phyloP scores from a whole-genome alignment of 306 rosid genomes.

The Glycyrrhiza uralensis region DNA sequence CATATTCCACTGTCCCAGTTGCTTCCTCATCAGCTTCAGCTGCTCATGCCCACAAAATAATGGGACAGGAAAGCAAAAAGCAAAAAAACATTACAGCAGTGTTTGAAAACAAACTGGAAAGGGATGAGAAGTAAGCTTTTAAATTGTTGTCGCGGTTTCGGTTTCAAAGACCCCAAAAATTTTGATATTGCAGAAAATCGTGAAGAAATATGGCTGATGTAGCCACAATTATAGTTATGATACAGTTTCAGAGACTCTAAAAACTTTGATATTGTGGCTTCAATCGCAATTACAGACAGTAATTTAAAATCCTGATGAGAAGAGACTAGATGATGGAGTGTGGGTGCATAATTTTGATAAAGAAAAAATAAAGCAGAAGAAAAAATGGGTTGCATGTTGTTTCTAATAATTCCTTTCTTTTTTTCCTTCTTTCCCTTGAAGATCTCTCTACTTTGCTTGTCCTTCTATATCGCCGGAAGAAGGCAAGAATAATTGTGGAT shows the following conservation, averaged over 20 bases:
- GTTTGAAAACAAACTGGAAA: not conserved
- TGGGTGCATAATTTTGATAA: conserved; percentile 19
- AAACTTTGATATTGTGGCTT: too few relatives aligned
- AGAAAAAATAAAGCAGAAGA: not conserved
- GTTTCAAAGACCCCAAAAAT: too few relatives aligned
- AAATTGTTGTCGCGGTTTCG: too few relatives aligned
- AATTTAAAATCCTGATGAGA: too few relatives aligned
- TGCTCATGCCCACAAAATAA: not conserved
- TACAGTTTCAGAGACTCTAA: too few relatives aligned
- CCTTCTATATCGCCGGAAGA: conserved; percentile 3
- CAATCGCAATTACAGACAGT: too few relatives aligned
- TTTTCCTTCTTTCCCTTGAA: conserved; percentile 11
- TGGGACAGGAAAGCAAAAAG: not conserved
- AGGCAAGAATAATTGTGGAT: not conserved
- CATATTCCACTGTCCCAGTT: conserved; percentile 29
- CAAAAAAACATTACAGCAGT: not conserved
- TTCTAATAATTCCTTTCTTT: not conserved
- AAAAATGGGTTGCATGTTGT: not conserved
- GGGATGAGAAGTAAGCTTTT: too few relatives aligned
- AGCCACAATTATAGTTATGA: too few relatives aligned
- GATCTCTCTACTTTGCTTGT: conserved; percentile 19
- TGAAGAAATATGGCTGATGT: too few relatives aligned
- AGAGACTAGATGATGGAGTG: conserved; percentile 15
- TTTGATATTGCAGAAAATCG: too few relatives aligned
- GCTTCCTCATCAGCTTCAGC: conserved; percentile 16